These are phyloP conservation scores for Massospora cicadina DNA, from an alignment of 371 early-diverging fungal species.

Conservation along the genomic window DNA sequence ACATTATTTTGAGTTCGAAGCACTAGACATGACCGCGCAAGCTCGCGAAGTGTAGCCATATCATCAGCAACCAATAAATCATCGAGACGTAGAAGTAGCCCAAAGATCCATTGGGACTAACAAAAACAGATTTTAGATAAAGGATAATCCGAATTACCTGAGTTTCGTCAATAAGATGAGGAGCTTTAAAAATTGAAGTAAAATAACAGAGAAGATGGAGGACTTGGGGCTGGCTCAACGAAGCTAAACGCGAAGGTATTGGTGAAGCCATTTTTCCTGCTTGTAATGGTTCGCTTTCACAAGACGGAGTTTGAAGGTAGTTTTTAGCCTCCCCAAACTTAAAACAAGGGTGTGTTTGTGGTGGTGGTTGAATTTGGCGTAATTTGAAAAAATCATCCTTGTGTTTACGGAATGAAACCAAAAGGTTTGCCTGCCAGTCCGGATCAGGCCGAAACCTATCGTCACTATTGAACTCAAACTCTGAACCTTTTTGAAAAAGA, in stretches of 20 bases:
- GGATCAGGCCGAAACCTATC: background rate
- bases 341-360: background rate
- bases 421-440: conserved; percentile 1
- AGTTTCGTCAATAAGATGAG: background rate
- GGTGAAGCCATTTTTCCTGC: background rate
- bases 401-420: background rate
- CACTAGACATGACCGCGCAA: background rate
- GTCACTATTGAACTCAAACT: background rate
- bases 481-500: background rate
- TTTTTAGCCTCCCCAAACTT: background rate
- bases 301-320: background rate
- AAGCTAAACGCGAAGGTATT: background rate
- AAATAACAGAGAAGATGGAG: background rate
- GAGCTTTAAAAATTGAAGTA: background rate
- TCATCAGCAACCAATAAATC: background rate
- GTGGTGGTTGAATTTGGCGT: background rate
- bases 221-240: background rate
- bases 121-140: background rate
- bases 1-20: background rate
- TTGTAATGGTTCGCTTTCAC: background rate
- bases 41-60: background rate
- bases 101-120: conserved; percentile 4
- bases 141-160: background rate
- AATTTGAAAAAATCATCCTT: background rate
- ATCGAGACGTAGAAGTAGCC: background rate